Conservation (phyloP, 495 filamentous ascomycete genomes). For the Melanomma pulvis-pyrius region DNA sequence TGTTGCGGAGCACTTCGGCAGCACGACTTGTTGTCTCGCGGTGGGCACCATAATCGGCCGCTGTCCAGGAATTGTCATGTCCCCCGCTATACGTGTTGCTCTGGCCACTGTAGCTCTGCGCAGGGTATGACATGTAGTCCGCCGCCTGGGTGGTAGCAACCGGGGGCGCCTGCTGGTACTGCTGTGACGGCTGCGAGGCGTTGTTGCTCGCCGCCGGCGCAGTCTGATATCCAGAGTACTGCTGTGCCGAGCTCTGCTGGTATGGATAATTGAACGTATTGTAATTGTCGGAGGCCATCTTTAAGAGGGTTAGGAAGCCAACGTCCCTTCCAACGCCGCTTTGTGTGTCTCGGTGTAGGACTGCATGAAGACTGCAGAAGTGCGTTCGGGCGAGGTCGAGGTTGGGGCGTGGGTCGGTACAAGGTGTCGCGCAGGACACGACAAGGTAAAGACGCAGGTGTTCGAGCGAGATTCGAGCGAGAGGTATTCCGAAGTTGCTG, state of each 20-base stretch:
- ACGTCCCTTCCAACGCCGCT: neutral
- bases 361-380: conserved; percentile 1
- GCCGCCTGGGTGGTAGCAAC: conserved; percentile 25
- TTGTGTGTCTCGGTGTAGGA: neutral
- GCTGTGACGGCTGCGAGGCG: conserved; percentile 1
- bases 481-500: too few species aligned
- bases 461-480: too few species aligned
- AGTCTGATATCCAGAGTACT: conserved; percentile 26
- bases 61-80: conserved; percentile 23
- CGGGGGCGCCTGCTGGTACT: conserved; percentile 15
- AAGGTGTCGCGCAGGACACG: neutral
- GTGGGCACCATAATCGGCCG: conserved; percentile 21
- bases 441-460: too few species aligned
- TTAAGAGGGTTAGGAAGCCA: neutral
- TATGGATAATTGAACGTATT: conserved; percentile 17
- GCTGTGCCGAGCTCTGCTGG: conserved; percentile 30
- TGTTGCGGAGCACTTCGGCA: conserved; percentile 32
- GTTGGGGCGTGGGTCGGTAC: neutral
- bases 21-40: conserved; percentile 17
- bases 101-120: conserved; percentile 21
- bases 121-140: conserved; percentile 26
- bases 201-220: conserved; percentile 17
- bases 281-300: conserved; percentile 21
- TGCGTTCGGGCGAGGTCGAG: conserved; percentile 3
- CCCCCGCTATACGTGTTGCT: conserved; percentile 8